A percentile compares a stretch with the other conserved stretches of the same genome.
Evolutionary conservation across 805 yeast species (phyloP).

Genomic region (Ogataea nakhonphanomensis): DNA sequence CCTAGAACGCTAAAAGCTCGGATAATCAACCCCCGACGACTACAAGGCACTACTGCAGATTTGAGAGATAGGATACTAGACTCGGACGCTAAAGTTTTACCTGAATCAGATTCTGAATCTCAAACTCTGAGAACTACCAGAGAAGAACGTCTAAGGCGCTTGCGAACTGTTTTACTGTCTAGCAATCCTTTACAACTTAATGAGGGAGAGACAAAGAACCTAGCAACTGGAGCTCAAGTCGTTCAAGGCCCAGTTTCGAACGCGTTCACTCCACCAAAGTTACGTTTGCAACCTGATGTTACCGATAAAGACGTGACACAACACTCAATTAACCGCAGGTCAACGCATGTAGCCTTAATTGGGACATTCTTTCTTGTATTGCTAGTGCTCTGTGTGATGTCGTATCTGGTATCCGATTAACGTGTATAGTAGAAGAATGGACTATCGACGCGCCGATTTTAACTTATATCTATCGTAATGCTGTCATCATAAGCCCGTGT

Average conservation of each 20-base stretch:
- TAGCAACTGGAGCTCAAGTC: no score
- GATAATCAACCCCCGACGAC: not conserved
- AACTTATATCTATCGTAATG: not conserved
- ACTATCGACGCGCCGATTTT: conserved; percentile 14
- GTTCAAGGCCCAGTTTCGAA: no score
- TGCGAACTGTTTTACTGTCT: not conserved
- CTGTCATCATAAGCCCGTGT: conserved; percentile 14
- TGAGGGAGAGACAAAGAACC: no score
- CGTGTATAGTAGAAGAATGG: conserved; percentile 9
- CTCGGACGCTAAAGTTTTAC: no score
- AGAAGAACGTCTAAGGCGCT: not conserved
- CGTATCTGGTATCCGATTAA: conserved; percentile 14
- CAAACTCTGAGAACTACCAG: not conserved
- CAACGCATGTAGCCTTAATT: no score
- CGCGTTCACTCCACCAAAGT: not conserved
- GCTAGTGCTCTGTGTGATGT: conserved; percentile 1
- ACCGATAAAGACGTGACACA: no score
- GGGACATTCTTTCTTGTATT: not conserved
- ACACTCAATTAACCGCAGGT: no score
- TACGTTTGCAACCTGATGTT: no score
- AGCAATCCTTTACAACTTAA: not conserved
- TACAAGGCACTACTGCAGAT: not conserved
- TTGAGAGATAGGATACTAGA: not conserved
- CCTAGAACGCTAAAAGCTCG: conserved; percentile 6
- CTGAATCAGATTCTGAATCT: no score